Conservation (phyloP, 495 filamentous ascomycete species). For the Acidomyces sp. region DNA sequence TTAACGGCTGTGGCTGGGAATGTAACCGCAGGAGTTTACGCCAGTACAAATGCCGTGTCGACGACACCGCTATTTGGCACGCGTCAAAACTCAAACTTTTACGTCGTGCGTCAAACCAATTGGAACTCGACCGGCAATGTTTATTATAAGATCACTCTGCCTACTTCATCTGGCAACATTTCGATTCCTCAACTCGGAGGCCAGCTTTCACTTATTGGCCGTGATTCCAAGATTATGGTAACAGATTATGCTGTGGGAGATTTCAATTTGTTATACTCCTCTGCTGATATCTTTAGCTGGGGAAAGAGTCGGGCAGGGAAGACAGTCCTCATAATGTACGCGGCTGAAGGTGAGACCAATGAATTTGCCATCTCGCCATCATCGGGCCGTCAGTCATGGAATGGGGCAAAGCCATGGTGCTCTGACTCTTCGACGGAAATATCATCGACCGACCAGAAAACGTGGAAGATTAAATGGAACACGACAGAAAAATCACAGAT, state of each 20-base stretch:
- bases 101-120: slow-evolving; percentile 6
- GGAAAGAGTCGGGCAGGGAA: slow-evolving; percentile 34
- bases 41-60: slow-evolving; percentile 37
- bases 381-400: slow-evolving; percentile 38
- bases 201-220: slow-evolving; percentile 49
- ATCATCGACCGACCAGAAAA: too few species aligned
- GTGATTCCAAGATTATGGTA: slow-evolving; percentile 65
- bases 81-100: slow-evolving; percentile 17
- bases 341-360: slow-evolving; percentile 53
- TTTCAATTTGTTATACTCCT: slow-evolving; percentile 55
- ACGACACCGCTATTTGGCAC: slow-evolving; percentile 44
- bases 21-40: slow-evolving; percentile 28
- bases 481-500: slow-evolving; percentile 39
- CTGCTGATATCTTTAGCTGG: slow-evolving; percentile 65
- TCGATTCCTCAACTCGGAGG: slow-evolving; percentile 52
- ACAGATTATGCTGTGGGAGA: slow-evolving; percentile 56
- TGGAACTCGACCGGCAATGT: slow-evolving; percentile 28
- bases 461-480: slow-evolving; percentile 49
- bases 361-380: slow-evolving; percentile 46
- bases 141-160: slow-evolving; percentile 47
- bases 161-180: slow-evolving; percentile 47
- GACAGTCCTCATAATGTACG: slow-evolving; percentile 54
- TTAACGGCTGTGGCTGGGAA: slow-evolving; percentile 40
- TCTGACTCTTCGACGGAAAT: too few species aligned
- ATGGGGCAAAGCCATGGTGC: slow-evolving; percentile 33